Conservation (phyloP, 768 basidiomycete genomes). For the Amanita rubescens region DNA sequence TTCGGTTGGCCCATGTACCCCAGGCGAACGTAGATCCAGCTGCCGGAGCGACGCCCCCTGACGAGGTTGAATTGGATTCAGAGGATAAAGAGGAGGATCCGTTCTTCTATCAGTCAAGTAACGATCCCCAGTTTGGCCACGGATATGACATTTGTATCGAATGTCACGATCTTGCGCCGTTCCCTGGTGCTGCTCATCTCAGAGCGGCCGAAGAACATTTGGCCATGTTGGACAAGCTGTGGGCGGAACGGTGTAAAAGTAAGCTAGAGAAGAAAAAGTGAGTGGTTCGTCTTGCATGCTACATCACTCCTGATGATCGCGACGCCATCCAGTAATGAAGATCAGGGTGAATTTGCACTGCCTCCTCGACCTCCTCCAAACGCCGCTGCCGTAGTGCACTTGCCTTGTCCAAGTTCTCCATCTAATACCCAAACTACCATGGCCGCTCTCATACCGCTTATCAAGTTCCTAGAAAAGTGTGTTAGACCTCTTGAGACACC, state of each 20-base stretch:
- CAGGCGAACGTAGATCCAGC: neutral
- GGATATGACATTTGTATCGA: constrained; percentile 87
- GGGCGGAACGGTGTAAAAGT: constrained; percentile 41
- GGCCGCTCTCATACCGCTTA: constrained; percentile 51
- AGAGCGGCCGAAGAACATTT: constrained; percentile 74
- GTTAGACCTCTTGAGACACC: constrained; percentile 36
- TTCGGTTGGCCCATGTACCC: constrained; percentile 19
- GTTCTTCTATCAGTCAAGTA: constrained; percentile 34
- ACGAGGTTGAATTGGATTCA: neutral
- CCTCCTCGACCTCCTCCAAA: constrained; percentile 63
- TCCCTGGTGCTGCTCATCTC: constrained; percentile 60
- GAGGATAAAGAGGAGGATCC: constrained; percentile 22
- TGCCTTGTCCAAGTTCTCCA: constrained; percentile 70
- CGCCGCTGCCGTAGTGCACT: constrained; percentile 63
- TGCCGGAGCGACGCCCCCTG: neutral
- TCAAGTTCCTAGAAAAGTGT: constrained; percentile 63
- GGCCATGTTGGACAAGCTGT: constrained; percentile 53
- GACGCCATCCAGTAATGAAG: neutral
- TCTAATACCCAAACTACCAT: constrained; percentile 45
- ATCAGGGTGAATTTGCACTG: constrained; percentile 21
- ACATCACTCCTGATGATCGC: neutral
- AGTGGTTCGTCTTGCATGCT: neutral
- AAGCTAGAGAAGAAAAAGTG: constrained; percentile 19
- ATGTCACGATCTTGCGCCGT: constrained; percentile 75
- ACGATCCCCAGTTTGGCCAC: constrained; percentile 40